Base-by-base conservation (phyloP, 768 basidiomycete genomes). In the Baorangia bicolor region DNA sequence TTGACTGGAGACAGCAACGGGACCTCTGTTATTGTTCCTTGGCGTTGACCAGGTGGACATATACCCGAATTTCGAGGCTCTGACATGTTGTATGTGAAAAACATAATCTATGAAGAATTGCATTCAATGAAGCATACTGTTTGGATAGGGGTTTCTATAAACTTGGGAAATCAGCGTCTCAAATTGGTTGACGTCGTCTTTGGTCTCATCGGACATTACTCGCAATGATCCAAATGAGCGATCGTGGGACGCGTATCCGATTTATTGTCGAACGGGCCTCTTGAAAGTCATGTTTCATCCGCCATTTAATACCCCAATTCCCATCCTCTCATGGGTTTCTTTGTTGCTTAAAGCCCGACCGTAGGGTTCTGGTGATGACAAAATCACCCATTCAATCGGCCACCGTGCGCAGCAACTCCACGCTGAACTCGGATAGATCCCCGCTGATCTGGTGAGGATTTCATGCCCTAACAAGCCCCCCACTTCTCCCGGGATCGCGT, bases 191-290 rank as follows among this genome's bases (percentile, higher is more conserved):
- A 43, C 30, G 4, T 42, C 33, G 37, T 23, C 10, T 12, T 33
- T 8, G 18, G n/a, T 31, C 31, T 5, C 40, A 57, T 42, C 55
- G 37, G 55, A 55, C 41, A 55, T 49, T 35, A 38, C 9, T 27
- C 6, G 44, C 21, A 34, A 46, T n/a, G 14, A 42, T 14, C n/a
- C 43, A 9, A 7, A 21, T 14, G 53, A 56, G 16, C 16, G 25
- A 18, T 18, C 21, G 30, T 34, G 20, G 31, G 16, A 33, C 9
- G 8, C 25, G 13, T 33, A n/a, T 34, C 23, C 2, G n/a, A n/a
- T 47, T 25, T 47, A 23, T 6, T 47, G 5, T 33, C 12, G 5
- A 14, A 47, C 13, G 21, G 23, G 44, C 30, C 46, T 25, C 23
- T 35, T n/a, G 28, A 30, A 45, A 49, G 16, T 44, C n/a, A 7